Conservation (phyloP, 1,284 basidiomycete genomes). For the Testicularia cyperi region DNA sequence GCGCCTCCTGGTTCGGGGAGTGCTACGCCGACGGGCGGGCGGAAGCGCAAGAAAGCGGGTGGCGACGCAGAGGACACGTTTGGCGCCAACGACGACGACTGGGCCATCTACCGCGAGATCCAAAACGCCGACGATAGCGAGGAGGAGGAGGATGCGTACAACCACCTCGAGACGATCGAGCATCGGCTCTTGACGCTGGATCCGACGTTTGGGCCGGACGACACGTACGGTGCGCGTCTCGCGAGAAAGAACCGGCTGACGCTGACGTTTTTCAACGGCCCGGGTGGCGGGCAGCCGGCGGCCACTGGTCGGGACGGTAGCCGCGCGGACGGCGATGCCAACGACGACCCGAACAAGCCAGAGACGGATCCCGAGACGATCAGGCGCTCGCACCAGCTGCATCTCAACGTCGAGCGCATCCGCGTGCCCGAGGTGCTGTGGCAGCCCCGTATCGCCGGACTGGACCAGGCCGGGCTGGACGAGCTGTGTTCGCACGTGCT, state of each 20-base stretch:
- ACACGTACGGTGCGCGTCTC: slow-evolving; percentile 78
- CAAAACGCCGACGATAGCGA: slow-evolving; percentile 83
- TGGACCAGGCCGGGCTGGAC: slow-evolving; percentile 89
- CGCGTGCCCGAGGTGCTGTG: slow-evolving; percentile 92
- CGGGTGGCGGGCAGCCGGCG: slow-evolving; percentile 38
- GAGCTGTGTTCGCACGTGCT: slow-evolving; percentile 87
- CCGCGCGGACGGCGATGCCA: slow-evolving; percentile 59
- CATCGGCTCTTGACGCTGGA: slow-evolving; percentile 79
- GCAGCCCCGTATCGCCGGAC: slow-evolving; percentile 86
- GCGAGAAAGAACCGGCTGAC: slow-evolving; percentile 79
- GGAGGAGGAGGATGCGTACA: slow-evolving; percentile 89
- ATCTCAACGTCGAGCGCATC: slow-evolving; percentile 90
- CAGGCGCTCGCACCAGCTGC: slow-evolving; percentile 74
- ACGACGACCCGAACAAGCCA: slow-evolving; percentile 64
- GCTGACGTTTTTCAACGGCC: slow-evolving; percentile 72
- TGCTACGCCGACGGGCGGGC: slow-evolving; percentile 11
- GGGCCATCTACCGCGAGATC: slow-evolving; percentile 97
- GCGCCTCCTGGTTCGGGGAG: slow-evolving; percentile 55
- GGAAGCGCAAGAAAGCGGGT: slow-evolving; percentile 45
- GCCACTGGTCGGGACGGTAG: slow-evolving; percentile 1
- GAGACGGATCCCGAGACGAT: slow-evolving; percentile 59
- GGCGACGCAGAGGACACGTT: slow-evolving; percentile 78
- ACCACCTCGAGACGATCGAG: slow-evolving; percentile 75
- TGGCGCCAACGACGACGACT: slow-evolving; percentile 92
- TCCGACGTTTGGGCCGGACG: slow-evolving; percentile 74